Evolutionary conservation across 2,329 filamentous ascomycete species (phyloP).

Genomic region (Trichoderma koningiopsis): DNA sequence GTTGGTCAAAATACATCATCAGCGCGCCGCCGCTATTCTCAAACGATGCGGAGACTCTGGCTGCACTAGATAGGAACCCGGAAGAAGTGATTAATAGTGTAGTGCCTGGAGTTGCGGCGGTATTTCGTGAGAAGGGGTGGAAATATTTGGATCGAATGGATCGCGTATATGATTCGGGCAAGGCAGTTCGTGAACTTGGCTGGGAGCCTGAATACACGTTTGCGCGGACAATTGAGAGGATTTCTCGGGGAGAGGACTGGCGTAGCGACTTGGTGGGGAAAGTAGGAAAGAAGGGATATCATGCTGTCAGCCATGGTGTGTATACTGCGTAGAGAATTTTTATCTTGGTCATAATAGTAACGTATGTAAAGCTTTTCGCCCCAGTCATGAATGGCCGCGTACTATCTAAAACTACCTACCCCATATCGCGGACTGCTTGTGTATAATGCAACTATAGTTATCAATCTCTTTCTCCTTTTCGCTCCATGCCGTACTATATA

Average conservation of each 20-base stretch:
- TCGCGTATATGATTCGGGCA: conserved; percentile 49
- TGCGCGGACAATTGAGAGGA: conserved; percentile 37
- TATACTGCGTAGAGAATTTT: conserved; percentile 42
- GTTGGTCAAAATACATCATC: conserved; percentile 48
- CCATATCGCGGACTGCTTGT: background rate
- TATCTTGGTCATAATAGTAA: background rate
- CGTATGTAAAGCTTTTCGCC: too few species aligned
- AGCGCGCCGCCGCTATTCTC: conserved; percentile 47
- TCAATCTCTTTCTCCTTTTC: background rate
- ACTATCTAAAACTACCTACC: background rate
- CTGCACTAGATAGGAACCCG: conserved; percentile 39
- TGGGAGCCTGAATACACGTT: conserved; percentile 50
- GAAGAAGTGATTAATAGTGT: conserved; percentile 35
- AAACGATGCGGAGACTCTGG: conserved; percentile 37
- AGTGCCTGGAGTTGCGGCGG: conserved; percentile 34
- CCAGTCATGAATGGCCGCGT: background rate
- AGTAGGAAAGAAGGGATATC: conserved; percentile 50
- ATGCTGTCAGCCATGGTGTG: conserved; percentile 46
- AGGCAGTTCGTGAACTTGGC: conserved; percentile 44
- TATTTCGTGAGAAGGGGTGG: conserved; percentile 43
- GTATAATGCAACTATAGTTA: background rate
- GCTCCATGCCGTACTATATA: background rate
- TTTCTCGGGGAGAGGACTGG: conserved; percentile 42
- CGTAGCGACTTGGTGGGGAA: conserved; percentile 42
- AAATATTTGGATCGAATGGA: conserved; percentile 44